Evolutionary conservation across 2,329 filamentous ascomycete species (phyloP).

Genomic region (Phialophora macrospora): DNA sequence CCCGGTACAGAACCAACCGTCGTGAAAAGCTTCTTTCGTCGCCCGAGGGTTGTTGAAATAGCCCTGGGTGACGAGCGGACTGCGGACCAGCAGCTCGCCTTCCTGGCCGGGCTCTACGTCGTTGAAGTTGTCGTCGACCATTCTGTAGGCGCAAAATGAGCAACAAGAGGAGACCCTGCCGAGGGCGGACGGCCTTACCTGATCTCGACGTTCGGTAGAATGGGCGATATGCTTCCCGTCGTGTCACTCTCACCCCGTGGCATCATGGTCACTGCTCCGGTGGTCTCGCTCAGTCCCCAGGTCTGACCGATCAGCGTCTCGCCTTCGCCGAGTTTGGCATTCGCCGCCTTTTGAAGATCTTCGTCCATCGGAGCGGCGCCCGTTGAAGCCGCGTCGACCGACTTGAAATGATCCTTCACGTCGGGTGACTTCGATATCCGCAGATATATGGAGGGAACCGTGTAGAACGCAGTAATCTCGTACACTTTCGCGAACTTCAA

Average conservation of each 20-base stretch:
- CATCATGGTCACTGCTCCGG: constrained; percentile 53
- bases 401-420: constrained; percentile 62
- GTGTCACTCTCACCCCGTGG: constrained; percentile 50
- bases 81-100: constrained; percentile 34
- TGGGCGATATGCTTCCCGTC: constrained; percentile 53
- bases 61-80: constrained; percentile 34
- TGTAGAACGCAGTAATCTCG: constrained; percentile 61
- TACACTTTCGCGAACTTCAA: constrained; percentile 58
- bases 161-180: background rate
- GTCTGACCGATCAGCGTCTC: constrained; percentile 56
- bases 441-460: constrained; percentile 66
- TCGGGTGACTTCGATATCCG: constrained; percentile 62
- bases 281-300: constrained; percentile 64
- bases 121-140: constrained; percentile 33
- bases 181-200: constrained; percentile 23
- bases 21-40: constrained; percentile 41
- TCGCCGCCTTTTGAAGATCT: constrained; percentile 59
- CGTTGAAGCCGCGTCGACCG: constrained; percentile 54
- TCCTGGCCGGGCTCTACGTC: constrained; percentile 34
- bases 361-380: constrained; percentile 64
- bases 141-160: constrained; percentile 19
- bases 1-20: constrained; percentile 46
- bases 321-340: constrained; percentile 54
- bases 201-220: constrained; percentile 44
- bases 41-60: constrained; percentile 45